These are phyloP conservation scores for Dioszegia crocea DNA, from an alignment of 768 basidiomycete species.

Conservation along the genomic window DNA sequence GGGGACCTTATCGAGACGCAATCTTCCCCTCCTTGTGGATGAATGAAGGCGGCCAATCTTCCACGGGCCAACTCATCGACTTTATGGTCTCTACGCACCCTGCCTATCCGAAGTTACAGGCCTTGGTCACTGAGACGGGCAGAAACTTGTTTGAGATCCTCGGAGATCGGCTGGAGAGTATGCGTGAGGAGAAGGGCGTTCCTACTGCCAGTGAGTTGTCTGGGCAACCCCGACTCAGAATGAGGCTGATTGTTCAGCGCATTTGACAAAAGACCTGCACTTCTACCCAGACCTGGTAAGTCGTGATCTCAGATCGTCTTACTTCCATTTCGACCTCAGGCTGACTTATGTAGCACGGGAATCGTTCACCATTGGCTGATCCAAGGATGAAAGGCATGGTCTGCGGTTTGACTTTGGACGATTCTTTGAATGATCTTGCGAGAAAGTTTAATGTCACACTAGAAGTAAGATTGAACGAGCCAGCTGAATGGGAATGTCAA, in stretches of 20 bases:
- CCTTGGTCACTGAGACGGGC: conserved; percentile 58
- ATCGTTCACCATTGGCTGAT: conserved; percentile 93
- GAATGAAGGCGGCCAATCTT: conserved; percentile 98
- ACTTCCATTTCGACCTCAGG: background rate
- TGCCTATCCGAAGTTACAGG: conserved; percentile 68
- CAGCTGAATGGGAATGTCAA: background rate
- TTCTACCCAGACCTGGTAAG: conserved; percentile 81
- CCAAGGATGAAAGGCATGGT: conserved; percentile 91
- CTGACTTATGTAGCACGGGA: conserved; percentile 52
- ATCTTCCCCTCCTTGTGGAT: conserved; percentile 97
- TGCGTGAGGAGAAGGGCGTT: conserved; percentile 58
- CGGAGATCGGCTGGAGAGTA: conserved; percentile 65
- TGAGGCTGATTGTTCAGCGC: conserved; percentile 51
- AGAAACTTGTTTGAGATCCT: conserved; percentile 57
- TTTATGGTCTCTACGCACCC: conserved; percentile 90
- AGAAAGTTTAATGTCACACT: conserved; percentile 85
- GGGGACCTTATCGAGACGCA: conserved; percentile 61
- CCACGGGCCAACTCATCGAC: conserved; percentile 95
- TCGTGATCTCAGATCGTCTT: background rate
- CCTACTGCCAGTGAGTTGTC: conserved; percentile 57
- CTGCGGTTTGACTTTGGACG: conserved; percentile 76
- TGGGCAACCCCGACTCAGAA: background rate
- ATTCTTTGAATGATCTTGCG: conserved; percentile 72
- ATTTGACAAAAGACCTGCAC: conserved; percentile 82
- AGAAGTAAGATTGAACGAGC: conserved; percentile 53